Conservation (phyloP, 2,329 filamentous ascomycete species). For the Penicillium sp. region DNA sequence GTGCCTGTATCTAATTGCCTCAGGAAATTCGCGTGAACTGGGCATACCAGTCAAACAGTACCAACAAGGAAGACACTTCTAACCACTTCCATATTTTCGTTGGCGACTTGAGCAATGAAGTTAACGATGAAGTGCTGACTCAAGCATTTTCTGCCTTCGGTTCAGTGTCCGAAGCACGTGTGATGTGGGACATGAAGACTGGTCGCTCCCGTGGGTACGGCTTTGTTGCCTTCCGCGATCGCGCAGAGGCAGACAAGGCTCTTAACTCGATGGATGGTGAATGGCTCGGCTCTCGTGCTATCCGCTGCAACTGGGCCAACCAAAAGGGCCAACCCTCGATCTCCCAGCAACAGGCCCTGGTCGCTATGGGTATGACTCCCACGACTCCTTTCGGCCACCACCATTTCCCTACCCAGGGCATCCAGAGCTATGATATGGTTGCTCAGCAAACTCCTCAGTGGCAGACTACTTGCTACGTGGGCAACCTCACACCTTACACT, state of each 20-base stretch:
- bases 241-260: conserved; percentile 90
- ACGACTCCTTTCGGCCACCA: conserved; percentile 96
- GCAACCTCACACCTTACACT: conserved; percentile 96
- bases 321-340: conserved; percentile 99
- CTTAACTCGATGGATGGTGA: conserved; percentile 98
- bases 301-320: conserved; percentile 99
- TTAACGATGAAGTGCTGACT: conserved; percentile 91
- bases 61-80: conserved; percentile 94
- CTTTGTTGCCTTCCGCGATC: conserved; percentile 95
- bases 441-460: conserved; percentile 91
- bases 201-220: conserved; percentile 95
- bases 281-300: conserved; percentile 96
- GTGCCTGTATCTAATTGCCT: conserved; percentile 1
- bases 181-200: conserved; percentile 99
- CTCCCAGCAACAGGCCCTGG: conserved; percentile 95
- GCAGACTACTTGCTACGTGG: conserved; percentile 98
- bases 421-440: conserved; percentile 97
- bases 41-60: conserved; percentile 96
- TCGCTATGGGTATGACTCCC: conserved; percentile 95
- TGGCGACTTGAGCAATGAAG: conserved; percentile 94
- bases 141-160: conserved; percentile 97
- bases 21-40: conserved; percentile 99
- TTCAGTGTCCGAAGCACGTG: conserved; percentile 91
- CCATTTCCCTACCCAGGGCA: conserved; percentile 94
- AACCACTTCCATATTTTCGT: conserved; percentile 99